Percentiles rank a stretch among this genome's conserved stretches.
Conservation (phyloP, 2,329 filamentous ascomycete genomes). For the Aspergillus fumigatiaffinis region DNA sequence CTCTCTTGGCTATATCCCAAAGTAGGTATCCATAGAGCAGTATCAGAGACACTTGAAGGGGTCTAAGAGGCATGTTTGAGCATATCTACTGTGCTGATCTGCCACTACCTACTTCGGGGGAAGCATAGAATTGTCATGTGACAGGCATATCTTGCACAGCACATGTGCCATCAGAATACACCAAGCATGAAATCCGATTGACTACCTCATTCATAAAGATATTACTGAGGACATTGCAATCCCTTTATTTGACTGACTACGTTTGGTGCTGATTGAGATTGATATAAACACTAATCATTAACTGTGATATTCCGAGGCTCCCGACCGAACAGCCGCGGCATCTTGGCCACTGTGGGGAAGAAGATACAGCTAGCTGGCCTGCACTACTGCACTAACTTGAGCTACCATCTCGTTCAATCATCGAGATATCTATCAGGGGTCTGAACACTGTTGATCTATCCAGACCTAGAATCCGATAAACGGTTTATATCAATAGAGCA, state of each 20-base stretch:
- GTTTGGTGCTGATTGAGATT: not conserved
- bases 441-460: not conserved
- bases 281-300: not conserved
- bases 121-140: not conserved
- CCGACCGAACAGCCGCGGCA: not conserved
- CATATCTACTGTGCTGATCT: too few relatives aligned
- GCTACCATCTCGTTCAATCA: not conserved
- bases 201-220: not conserved
- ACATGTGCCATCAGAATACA: not conserved
- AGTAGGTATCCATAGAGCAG: not conserved
- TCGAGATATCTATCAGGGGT: not conserved
- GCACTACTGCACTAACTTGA: not conserved
- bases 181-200: not conserved
- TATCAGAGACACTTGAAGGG: not conserved
- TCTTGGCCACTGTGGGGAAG: not conserved
- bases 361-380: not conserved
- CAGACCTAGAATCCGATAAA: not conserved
- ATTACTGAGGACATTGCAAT: not conserved
- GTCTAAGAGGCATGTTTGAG: not conserved
- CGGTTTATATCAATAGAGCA: not conserved
- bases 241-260: not conserved
- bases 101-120: too few relatives aligned
- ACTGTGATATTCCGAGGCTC: not conserved
- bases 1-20: too few relatives aligned
- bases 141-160: not conserved